phyloP scores from a whole-genome alignment of 352 stramenopile species.

The Globisporangium okanoganense region DNA sequence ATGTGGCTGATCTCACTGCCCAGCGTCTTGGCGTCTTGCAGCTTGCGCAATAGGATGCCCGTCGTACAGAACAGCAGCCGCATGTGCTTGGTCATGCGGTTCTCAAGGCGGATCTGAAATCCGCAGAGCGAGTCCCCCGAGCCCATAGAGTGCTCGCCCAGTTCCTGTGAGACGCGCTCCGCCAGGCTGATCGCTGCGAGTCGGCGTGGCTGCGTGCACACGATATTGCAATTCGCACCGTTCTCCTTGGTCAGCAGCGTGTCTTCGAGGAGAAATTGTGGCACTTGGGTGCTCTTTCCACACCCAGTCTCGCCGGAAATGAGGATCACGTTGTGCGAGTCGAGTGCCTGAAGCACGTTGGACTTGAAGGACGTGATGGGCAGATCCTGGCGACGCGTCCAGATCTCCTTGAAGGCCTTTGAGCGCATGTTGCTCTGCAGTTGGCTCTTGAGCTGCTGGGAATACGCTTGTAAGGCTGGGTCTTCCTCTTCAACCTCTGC shows the following conservation, averaged over 20 bases:
- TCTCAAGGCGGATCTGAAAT: slow-evolving; percentile 95
- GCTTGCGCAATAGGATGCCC: slow-evolving; percentile 90
- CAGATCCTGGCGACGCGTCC: slow-evolving; percentile 46
- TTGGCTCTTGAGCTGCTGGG: slow-evolving; percentile 33
- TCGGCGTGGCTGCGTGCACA: slow-evolving; percentile 96
- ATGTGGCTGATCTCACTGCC: slow-evolving; percentile 92
- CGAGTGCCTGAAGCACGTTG: slow-evolving; percentile 80
- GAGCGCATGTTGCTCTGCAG: slow-evolving; percentile 35
- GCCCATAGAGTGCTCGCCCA: slow-evolving; percentile 75
- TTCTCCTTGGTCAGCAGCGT: slow-evolving; percentile 54
- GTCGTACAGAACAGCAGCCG: slow-evolving; percentile 95
- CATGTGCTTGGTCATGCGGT: slow-evolving; percentile 77
- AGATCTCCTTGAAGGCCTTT: slow-evolving; percentile 34
- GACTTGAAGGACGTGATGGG: slow-evolving; percentile 76
- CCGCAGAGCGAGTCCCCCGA: slow-evolving; percentile 62
- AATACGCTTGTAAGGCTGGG: slow-evolving; percentile 21
- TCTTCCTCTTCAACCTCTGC: slow-evolving; percentile 22
- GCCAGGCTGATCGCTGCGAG: slow-evolving; percentile 95
- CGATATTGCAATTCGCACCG: slow-evolving; percentile 87
- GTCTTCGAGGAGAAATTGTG: slow-evolving; percentile 95
- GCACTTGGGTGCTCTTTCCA: slow-evolving; percentile 96
- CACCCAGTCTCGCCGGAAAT: slow-evolving; percentile 95
- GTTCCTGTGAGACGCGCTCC: slow-evolving; percentile 91
- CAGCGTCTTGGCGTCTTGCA: slow-evolving; percentile 84
- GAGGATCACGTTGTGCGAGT: slow-evolving; percentile 87